Evolutionary conservation across 345 rosid species (phyloP).

Genomic region (Populus alba): DNA sequence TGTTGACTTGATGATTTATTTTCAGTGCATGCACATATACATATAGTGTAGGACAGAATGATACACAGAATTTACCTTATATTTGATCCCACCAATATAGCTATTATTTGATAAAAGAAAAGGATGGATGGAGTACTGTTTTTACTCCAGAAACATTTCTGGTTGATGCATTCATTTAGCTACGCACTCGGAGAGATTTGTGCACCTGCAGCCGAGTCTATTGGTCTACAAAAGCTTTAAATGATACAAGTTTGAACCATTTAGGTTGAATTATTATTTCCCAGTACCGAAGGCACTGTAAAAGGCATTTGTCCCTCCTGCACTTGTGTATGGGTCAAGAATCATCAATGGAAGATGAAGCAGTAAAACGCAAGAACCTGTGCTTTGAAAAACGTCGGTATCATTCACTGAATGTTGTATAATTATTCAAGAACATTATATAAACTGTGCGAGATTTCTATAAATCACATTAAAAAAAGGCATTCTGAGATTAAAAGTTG

Average conservation of each 20-base stretch:
- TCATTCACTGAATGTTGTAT: not conserved
- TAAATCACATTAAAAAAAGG: not conserved
- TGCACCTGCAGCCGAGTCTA: not conserved
- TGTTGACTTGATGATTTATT: not conserved
- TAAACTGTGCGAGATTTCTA: not conserved
- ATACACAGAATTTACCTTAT: constrained; percentile 20
- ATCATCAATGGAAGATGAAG: too few relatives aligned
- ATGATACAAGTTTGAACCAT: too few relatives aligned
- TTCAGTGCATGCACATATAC: not conserved
- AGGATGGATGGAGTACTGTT: not conserved
- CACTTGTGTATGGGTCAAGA: too few relatives aligned
- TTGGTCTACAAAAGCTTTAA: not conserved
- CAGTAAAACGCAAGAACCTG: too few relatives aligned
- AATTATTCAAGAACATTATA: not conserved
- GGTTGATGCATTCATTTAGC: not conserved
- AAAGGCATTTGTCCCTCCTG: too few relatives aligned
- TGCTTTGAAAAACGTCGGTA: too few relatives aligned
- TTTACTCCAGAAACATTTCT: not conserved
- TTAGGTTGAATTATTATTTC: too few relatives aligned
- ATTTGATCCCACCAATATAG: constrained; percentile 18
- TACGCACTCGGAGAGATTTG: not conserved
- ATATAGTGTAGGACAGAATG: constrained; percentile 41
- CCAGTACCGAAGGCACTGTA: too few relatives aligned
- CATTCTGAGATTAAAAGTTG: not conserved
- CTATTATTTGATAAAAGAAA: too few relatives aligned